Percentiles rank a stretch among this genome's conserved stretches.
Evolutionary conservation across 2,329 filamentous ascomycete genomes (phyloP).

Genomic region (Talaromyces sp.): DNA sequence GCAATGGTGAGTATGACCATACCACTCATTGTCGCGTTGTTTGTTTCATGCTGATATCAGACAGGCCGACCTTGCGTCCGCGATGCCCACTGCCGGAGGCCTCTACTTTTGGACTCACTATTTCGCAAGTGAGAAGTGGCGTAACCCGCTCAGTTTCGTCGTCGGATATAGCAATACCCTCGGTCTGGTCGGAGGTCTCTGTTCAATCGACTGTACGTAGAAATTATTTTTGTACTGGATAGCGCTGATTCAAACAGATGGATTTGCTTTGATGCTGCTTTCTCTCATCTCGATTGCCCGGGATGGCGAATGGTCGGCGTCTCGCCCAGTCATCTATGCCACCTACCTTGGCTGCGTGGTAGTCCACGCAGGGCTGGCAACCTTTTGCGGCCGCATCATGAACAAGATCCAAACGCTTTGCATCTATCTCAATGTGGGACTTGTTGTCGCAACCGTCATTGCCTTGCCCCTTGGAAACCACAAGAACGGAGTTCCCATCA

Average conservation of each 20-base stretch:
- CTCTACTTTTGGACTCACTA: constrained; percentile 58
- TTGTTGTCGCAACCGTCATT: constrained; percentile 53
- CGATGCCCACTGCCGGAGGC: constrained; percentile 56
- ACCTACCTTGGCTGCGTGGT: constrained; percentile 53
- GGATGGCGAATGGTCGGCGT: constrained; percentile 53
- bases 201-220: constrained; percentile 53
- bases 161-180: constrained; percentile 59
- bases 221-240: too few species aligned
- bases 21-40: background rate
- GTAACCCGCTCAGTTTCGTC: constrained; percentile 55
- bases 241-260: constrained; percentile 20
- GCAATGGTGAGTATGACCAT: constrained; percentile 47
- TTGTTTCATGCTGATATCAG: background rate
- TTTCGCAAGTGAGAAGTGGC: constrained; percentile 50
- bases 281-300: constrained; percentile 54
- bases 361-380: constrained; percentile 50
- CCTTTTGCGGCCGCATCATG: constrained; percentile 52
- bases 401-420: constrained; percentile 54
- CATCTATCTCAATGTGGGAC: constrained; percentile 50
- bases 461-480: constrained; percentile 50
- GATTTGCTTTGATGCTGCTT: constrained; percentile 54
- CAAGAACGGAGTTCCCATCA: constrained; percentile 19
- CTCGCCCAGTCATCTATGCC: constrained; percentile 52
- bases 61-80: constrained; percentile 46
- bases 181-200: constrained; percentile 56